Base-by-base conservation (phyloP, 2,329 filamentous ascomycete genomes). In the Phoma sp. region DNA sequence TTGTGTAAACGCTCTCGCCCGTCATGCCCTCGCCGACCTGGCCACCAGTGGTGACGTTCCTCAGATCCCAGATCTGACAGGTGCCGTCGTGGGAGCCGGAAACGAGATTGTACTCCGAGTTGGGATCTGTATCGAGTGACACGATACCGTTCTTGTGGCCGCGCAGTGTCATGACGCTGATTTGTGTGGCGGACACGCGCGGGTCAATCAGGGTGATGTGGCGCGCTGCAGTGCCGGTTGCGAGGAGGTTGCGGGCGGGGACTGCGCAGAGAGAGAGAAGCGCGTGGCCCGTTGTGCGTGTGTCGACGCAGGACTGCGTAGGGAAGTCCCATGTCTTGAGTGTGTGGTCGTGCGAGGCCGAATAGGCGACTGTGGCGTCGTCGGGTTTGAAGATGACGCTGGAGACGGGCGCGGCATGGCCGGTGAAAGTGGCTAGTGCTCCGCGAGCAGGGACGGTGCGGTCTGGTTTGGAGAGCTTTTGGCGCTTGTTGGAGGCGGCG, bases 121-220 rank as follows among this genome's bases (percentile, higher is more conserved):
- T 83, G 0, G 85, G 85, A 64, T 86, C 83, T 10, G 78, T 77
- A 12, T 83, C 81, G 35, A 89, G 76, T n/a, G 79, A 78, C 2
- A 86, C 83, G 10, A 89, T 83, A 6, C 82, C 82, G 78, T 96
- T 96, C 56, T 86, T 86, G 78, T 98, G 94, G 0, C 94, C 94
- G 31, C 92, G 85, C 19, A 97, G 85, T n/a, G 92, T 96, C 87
- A 97, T 91, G 36, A 92, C 91, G 10, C 89, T 86, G 22, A 94
- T 90, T 1, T 87, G 84, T 1, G 87, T 84, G 3, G 92, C 89
- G 3, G 88, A 89, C 27, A 86, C 88, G 48, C 95, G 87, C 3
- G 94, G 94, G 74, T 99, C 95, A 63, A 98, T 85, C n/a, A 99
- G 84, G 0, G 92, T 94, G 71, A 99, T 90, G 77, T 96, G 91